Base-by-base conservation (phyloP, 2,329 filamentous ascomycete genomes). In the Exophiala xenobiotica region DNA sequence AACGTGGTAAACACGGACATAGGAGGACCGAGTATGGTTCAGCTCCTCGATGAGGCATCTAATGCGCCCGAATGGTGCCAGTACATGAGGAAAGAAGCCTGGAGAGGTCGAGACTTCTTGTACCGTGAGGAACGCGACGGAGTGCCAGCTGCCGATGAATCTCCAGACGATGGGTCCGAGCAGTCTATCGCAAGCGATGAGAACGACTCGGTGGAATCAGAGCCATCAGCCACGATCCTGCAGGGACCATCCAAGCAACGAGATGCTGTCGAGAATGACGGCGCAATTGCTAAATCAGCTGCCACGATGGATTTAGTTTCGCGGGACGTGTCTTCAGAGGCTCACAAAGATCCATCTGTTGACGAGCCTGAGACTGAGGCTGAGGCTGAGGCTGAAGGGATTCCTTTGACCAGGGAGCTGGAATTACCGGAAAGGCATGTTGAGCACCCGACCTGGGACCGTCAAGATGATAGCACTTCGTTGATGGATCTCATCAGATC, bases 1-100 rank as follows among this genome's bases (percentile, higher is more conserved):
- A 62, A 62, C 46, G 60, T 61, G 11, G 58, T 61, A n/a, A 62
- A 62, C 22, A 61, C 58, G 9, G 53, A 62, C 29, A 60, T 62
- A 47, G 60, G 60, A 2, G 58, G 60, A 14, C 60, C 60, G 35
- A 58, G 54, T 39, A 62, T 62, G 60, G 50, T 60, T 33, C 53
- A 61, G 42, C 38, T 62, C 16, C 53, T 62, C 14, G 60, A 62
- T 40, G 50, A 27, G 5, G 24, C 49, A 11, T 61, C 52, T 47
- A 40, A 55, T 35, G 53, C 49, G 4, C 33, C 39, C 3, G 57
- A 51, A 19, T 62, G 60, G 60, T 50, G 23, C 29, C 20, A 26
- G 5, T 48, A 46, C 24, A 26, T 49, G 7, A 51, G 55, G 40
- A 54, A 33, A 38, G 58, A 61, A 31, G 49, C 50, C 6, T 61